Evolutionary conservation across 1,284 basidiomycete species (phyloP).

Genomic region (Irpex lacteus): DNA sequence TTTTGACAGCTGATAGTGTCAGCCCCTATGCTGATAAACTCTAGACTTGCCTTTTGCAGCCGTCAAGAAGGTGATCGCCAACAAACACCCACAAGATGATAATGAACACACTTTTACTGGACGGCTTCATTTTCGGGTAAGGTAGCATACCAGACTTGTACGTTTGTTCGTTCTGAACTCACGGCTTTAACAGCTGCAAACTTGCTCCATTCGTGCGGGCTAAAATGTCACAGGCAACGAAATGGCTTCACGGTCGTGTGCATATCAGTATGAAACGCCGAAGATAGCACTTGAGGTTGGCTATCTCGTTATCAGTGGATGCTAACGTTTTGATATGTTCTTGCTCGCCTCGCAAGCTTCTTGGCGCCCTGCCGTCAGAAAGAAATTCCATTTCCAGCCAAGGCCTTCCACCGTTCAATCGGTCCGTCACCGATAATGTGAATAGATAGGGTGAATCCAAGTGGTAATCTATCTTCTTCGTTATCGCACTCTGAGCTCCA

Average conservation of each 20-base stretch:
- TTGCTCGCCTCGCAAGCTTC: not conserved
- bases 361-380: not conserved
- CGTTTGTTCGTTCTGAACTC: too few relatives aligned
- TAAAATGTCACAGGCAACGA: too few relatives aligned
- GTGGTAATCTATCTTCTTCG: not conserved
- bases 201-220: too few relatives aligned
- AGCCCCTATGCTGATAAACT: not conserved
- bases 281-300: not conserved
- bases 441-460: not conserved
- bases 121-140: not conserved
- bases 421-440: not conserved
- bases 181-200: too few relatives aligned
- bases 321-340: not conserved
- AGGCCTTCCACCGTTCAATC: not conserved
- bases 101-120: not conserved
- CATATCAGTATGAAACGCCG: not conserved
- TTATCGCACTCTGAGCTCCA: not conserved
- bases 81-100: not conserved
- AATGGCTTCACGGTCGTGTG: not conserved
- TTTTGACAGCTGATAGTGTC: not conserved
- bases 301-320: not conserved
- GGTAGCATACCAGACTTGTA: not conserved
- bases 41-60: not conserved
- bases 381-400: not conserved
- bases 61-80: not conserved